These are phyloP conservation scores for Ustilago nuda DNA, from an alignment of 1,284 basidiomycete species.

Conservation along the genomic window DNA sequence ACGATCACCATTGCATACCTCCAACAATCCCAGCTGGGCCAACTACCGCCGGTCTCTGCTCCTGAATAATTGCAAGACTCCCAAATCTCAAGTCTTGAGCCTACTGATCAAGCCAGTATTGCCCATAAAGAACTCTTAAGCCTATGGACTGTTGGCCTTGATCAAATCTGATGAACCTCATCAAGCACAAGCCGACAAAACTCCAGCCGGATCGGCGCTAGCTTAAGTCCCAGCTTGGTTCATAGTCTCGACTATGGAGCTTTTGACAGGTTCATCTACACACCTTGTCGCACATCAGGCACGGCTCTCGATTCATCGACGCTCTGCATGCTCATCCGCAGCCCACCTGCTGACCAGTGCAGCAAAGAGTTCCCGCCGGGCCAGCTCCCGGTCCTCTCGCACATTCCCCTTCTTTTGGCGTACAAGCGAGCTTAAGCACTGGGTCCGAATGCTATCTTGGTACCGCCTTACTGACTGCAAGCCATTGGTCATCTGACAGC, in stretches of 20 bases:
- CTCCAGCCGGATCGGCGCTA: neutral
- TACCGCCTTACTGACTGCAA: neutral
- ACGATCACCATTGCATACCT: neutral
- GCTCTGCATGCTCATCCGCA: neutral
- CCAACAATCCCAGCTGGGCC: neutral
- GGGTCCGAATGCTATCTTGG: neutral
- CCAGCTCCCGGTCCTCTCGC: neutral
- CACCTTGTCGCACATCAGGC: neutral
- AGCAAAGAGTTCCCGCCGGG: neutral
- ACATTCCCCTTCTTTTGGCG: neutral
- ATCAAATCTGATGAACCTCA: neutral
- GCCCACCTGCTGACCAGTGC: neutral
- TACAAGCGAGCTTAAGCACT: neutral
- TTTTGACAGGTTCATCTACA: neutral
- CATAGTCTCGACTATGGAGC: neutral
- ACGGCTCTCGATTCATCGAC: neutral
- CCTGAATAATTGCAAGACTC: neutral
- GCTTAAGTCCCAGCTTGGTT: neutral
- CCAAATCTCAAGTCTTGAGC: neutral
- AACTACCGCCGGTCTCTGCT: neutral
- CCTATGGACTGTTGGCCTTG: neutral
- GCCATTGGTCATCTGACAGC: neutral
- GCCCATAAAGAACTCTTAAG: neutral
- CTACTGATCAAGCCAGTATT: neutral
- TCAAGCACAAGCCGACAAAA: constrained; percentile 4